Percentiles rank a stretch among this genome's conserved stretches.
Conservation (phyloP, 2,329 filamentous ascomycete genomes). For the Neonectria sp. region DNA sequence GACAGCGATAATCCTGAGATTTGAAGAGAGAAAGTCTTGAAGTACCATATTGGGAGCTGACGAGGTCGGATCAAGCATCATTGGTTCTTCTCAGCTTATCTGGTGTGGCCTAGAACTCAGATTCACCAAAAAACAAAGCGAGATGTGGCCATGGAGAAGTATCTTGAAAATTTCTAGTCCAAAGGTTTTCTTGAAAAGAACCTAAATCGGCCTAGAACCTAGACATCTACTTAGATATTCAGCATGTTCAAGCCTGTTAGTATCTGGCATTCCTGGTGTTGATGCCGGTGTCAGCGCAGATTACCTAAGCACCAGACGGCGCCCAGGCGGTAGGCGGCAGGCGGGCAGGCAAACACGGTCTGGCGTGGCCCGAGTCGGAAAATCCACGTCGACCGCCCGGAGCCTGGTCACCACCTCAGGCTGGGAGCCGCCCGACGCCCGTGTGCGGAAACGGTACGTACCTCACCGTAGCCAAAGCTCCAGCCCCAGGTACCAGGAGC, state of each 20-base stretch:
- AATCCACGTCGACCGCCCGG: slow-evolving; percentile 26
- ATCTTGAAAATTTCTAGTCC: too few relatives aligned
- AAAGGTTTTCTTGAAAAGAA: too few relatives aligned
- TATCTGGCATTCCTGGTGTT: too few relatives aligned
- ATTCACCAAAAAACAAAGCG: too few relatives aligned
- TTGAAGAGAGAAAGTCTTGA: not conserved
- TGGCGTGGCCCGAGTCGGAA: slow-evolving; percentile 27
- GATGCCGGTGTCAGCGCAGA: not conserved
- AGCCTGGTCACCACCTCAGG: slow-evolving; percentile 15
- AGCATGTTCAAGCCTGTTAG: too few relatives aligned
- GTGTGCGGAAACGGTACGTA: slow-evolving; percentile 37
- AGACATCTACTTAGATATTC: too few relatives aligned
- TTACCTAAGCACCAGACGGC: not conserved
- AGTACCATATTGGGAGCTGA: not conserved
- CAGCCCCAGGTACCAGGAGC: slow-evolving; percentile 35
- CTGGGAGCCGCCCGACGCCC: slow-evolving; percentile 1
- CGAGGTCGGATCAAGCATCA: too few relatives aligned
- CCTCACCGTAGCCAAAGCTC: slow-evolving; percentile 17
- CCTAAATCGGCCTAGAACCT: too few relatives aligned
- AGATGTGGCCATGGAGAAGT: too few relatives aligned
- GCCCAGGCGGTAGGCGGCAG: too few relatives aligned
- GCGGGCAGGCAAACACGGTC: slow-evolving; percentile 12
- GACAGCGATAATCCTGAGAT: not conserved
- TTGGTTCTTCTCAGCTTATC: too few relatives aligned
- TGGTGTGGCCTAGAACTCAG: too few relatives aligned